These are phyloP conservation scores for Starmerella sirachaensis DNA, from an alignment of 805 yeast species.

Conservation along the genomic window DNA sequence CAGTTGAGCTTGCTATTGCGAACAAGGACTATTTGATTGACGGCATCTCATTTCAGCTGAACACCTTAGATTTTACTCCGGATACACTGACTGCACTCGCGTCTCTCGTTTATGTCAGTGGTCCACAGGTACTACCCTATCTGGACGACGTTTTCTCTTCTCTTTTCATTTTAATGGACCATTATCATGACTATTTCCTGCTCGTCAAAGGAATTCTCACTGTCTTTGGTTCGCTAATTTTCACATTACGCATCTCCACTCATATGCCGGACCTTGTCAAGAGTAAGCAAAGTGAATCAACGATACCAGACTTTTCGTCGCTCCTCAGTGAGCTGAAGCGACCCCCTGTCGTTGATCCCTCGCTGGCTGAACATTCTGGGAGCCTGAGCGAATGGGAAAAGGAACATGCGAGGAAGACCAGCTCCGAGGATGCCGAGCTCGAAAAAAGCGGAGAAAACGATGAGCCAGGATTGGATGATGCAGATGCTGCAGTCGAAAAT, in stretches of 20 bases:
- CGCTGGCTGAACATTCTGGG: constrained; percentile 25
- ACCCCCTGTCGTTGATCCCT: constrained; percentile 22
- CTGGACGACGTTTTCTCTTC: constrained; percentile 64
- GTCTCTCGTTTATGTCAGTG: constrained; percentile 59
- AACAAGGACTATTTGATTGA: constrained; percentile 78
- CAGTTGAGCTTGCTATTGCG: constrained; percentile 43
- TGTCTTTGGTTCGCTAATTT: constrained; percentile 35
- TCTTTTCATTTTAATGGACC: constrained; percentile 65
- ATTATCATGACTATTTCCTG: constrained; percentile 68
- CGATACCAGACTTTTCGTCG: constrained; percentile 13
- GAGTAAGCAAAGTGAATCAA: background rate
- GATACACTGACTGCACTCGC: constrained; percentile 57
- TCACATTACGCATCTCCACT: background rate
- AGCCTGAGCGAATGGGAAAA: too few relatives aligned
- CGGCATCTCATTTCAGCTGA: constrained; percentile 55
- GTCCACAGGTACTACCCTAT: constrained; percentile 49
- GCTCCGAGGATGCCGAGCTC: constrained; percentile 24
- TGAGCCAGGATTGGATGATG: constrained; percentile 25
- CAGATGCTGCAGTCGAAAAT: constrained; percentile 27
- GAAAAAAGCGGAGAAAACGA: constrained; percentile 27
- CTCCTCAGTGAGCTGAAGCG: constrained; percentile 21
- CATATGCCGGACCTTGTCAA: background rate
- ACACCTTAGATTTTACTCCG: constrained; percentile 63
- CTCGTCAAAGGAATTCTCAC: constrained; percentile 63
- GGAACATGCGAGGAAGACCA: constrained; percentile 11